phyloP scores from a whole-genome alignment of 257 asterid species.

The Plantago ovata region DNA sequence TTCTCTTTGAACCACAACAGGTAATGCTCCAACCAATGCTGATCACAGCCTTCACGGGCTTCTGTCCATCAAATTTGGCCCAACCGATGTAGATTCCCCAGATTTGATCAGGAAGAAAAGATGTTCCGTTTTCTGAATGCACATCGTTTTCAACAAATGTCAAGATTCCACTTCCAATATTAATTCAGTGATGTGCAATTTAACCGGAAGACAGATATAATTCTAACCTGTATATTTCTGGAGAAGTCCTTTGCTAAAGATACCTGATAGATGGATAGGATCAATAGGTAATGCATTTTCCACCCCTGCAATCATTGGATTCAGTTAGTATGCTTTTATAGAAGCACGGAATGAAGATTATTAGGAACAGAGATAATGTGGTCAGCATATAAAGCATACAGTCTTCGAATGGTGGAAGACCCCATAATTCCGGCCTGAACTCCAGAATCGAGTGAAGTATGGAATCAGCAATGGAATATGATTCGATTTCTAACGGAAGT shows the following conservation, averaged over 20 bases:
- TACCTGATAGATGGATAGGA: slow-evolving; percentile 49
- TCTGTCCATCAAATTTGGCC: slow-evolving; percentile 46
- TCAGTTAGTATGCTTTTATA: slow-evolving; percentile 5
- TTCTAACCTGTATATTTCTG: slow-evolving; percentile 50
- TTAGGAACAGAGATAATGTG: neutral
- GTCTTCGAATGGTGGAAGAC: slow-evolving; percentile 77
- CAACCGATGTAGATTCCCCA: slow-evolving; percentile 80
- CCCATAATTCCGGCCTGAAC: slow-evolving; percentile 77
- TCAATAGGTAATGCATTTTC: slow-evolving; percentile 58
- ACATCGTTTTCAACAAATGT: slow-evolving; percentile 13
- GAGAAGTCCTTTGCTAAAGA: slow-evolving; percentile 47
- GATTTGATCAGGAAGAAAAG: slow-evolving; percentile 59
- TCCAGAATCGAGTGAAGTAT: slow-evolving; percentile 68
- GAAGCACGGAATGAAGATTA: slow-evolving; percentile 11
- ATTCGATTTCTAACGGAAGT: slow-evolving; percentile 46
- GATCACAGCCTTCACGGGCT: slow-evolving; percentile 51
- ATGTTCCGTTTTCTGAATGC: slow-evolving; percentile 42
- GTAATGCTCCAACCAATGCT: slow-evolving; percentile 58
- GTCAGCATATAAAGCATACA: slow-evolving; percentile 36
- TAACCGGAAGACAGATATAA: slow-evolving; percentile 1
- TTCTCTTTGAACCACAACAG: slow-evolving; percentile 36
- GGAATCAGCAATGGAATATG: slow-evolving; percentile 61
- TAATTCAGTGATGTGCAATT: neutral
- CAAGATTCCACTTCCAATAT: slow-evolving; percentile 7
- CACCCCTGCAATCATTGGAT: slow-evolving; percentile 52